A percentile compares a stretch with the other conserved stretches of the same genome.
These are phyloP conservation scores for Coffea eugenioides DNA, from an alignment of 257 asterid species.

Conservation along the genomic window DNA sequence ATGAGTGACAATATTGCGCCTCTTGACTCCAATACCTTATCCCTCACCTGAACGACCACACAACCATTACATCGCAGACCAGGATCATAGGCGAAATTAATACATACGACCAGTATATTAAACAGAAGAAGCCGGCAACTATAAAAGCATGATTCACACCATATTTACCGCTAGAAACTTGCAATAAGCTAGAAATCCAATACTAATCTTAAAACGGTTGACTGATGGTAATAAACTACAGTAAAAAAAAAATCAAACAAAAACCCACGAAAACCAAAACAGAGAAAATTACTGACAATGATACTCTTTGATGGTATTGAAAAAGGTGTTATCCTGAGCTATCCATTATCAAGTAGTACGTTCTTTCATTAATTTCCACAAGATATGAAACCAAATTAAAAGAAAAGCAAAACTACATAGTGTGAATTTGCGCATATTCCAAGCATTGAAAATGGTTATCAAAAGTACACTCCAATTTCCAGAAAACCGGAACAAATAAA, in stretches of 20 bases:
- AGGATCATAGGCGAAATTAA: slow-evolving; percentile 8
- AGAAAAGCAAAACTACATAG: too few relatives aligned
- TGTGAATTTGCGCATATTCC: too few relatives aligned
- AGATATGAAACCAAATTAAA: too few relatives aligned
- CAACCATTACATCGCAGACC: slow-evolving; percentile 1
- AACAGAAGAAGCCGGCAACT: not conserved
- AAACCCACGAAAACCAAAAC: too few relatives aligned
- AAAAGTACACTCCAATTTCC: too few relatives aligned
- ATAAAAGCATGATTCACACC: not conserved
- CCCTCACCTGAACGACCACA: slow-evolving; percentile 58
- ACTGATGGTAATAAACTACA: not conserved
- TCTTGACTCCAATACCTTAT: slow-evolving; percentile 86
- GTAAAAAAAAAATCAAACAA: too few relatives aligned
- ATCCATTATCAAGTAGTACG: too few relatives aligned
- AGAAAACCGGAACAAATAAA: not conserved
- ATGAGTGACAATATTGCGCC: slow-evolving; percentile 77
- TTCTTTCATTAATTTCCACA: too few relatives aligned
- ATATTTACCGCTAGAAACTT: not conserved
- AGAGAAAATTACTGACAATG: too few relatives aligned
- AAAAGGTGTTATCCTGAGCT: too few relatives aligned
- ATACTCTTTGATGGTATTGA: not conserved
- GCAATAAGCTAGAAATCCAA: not conserved
- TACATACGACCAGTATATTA: not conserved
- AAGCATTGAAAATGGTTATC: too few relatives aligned
- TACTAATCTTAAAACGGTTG: too few relatives aligned